A percentile compares a stretch with the other conserved stretches of the same genome.
phyloP scores from a whole-genome alignment of 331 rosid species.

The Quercus lobata region DNA sequence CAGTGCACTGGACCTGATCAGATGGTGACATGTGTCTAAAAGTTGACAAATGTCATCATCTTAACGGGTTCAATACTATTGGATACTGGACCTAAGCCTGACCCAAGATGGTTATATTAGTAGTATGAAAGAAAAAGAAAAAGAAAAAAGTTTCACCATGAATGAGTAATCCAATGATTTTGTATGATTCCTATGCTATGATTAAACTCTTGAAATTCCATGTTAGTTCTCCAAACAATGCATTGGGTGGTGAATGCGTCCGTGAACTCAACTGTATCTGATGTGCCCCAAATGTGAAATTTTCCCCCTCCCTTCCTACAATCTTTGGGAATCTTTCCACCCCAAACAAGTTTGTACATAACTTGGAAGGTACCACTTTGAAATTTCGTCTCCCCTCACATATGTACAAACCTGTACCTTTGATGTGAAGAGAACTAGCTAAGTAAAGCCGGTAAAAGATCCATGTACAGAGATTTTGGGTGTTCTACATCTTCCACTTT shows the following conservation, averaged over 20 bases:
- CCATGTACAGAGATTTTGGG: background rate
- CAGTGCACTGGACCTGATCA: rapidly evolving
- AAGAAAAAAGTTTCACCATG: background rate
- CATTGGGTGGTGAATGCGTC: background rate
- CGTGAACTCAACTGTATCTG: too few species aligned
- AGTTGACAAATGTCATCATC: rapidly evolving
- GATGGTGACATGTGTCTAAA: too few species aligned
- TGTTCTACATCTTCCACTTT: background rate
- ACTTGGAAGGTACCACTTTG: background rate
- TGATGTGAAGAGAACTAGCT: background rate
- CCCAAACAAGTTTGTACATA: background rate
- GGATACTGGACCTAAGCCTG: rapidly evolving
- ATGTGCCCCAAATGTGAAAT: too few species aligned
- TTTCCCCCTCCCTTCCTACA: too few species aligned
- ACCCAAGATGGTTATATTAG: too few species aligned
- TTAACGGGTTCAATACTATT: rapidly evolving
- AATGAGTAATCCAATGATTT: background rate
- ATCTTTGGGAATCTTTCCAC: slow-evolving; percentile 3
- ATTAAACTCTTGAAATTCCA: background rate
- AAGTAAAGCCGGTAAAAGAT: background rate
- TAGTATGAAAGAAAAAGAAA: too few species aligned
- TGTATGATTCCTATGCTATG: background rate
- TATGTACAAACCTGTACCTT: background rate
- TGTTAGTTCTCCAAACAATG: background rate
- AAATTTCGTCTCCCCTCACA: slow-evolving; percentile 6